These are phyloP conservation scores for Plasmodium inui DNA, from an alignment of 169 alveolate genomes.

Conservation along the genomic window DNA sequence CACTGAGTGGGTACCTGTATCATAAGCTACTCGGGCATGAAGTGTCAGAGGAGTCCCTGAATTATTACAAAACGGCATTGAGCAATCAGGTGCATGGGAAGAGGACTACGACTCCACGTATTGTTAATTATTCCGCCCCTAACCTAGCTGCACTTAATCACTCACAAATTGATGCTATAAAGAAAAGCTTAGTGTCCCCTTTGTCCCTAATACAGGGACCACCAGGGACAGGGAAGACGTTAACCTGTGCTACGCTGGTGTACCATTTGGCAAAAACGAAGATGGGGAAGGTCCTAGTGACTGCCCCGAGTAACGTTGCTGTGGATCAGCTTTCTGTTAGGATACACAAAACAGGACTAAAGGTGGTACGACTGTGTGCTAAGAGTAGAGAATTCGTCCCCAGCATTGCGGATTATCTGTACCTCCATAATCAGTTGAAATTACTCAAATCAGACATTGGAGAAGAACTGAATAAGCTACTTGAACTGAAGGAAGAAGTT, in stretches of 20 bases:
- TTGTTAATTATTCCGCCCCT: slow-evolving; percentile 91
- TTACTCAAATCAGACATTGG: slow-evolving; percentile 78
- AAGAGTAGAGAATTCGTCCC: slow-evolving; percentile 57
- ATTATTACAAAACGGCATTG: slow-evolving; percentile 15
- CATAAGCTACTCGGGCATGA: slow-evolving; percentile 84
- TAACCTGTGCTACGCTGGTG: slow-evolving; percentile 94
- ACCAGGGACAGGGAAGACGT: slow-evolving; percentile 98
- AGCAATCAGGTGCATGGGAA: slow-evolving; percentile 59
- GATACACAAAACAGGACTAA: slow-evolving; percentile 93
- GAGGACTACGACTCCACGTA: slow-evolving; percentile 75
- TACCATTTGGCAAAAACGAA: slow-evolving; percentile 89
- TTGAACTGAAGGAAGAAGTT: slow-evolving; percentile 86
- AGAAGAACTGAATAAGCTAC: slow-evolving; percentile 79
- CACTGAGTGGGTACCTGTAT: slow-evolving; percentile 79
- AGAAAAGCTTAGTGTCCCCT: slow-evolving; percentile 92
- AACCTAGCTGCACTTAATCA: slow-evolving; percentile 94
- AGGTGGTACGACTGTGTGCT: slow-evolving; percentile 93
- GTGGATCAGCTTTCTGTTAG: slow-evolving; percentile 96
- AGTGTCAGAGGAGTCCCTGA: slow-evolving; percentile 31
- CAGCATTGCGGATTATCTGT: slow-evolving; percentile 79
- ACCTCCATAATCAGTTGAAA: slow-evolving; percentile 91
- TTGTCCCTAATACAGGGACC: slow-evolving; percentile 96
- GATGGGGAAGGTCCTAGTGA: slow-evolving; percentile 89
- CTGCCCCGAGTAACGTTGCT: slow-evolving; percentile 97
- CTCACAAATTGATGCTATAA: slow-evolving; percentile 93